Percentiles rank a stretch among this genome's conserved stretches.
Evolutionary conservation across 2,329 filamentous ascomycete species (phyloP).

Genomic region (Xylariaceae sp.): DNA sequence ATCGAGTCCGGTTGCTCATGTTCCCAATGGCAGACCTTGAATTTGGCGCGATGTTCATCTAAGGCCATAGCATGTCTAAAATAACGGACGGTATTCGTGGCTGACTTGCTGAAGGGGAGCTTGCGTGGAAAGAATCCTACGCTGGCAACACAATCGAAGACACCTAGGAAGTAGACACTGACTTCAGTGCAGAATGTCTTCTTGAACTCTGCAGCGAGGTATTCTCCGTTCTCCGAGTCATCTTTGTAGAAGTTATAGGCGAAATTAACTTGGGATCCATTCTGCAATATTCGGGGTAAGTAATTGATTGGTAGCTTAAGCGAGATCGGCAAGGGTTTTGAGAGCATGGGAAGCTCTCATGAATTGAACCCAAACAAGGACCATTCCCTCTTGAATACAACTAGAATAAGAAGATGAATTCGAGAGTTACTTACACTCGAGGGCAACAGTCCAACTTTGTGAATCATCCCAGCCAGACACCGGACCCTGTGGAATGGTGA

Average conservation of each 20-base stretch:
- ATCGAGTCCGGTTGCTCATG: neutral
- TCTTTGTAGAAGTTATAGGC: slow-evolving; percentile 30
- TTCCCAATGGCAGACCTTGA: slow-evolving; percentile 28
- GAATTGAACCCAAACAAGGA: too few relatives aligned
- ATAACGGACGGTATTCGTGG: slow-evolving; percentile 23
- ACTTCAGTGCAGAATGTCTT: slow-evolving; percentile 28
- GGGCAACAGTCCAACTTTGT: slow-evolving; percentile 25
- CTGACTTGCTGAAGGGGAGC: slow-evolving; percentile 25
- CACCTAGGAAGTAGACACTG: slow-evolving; percentile 24
- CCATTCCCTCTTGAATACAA: too few relatives aligned
- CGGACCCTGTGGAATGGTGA: slow-evolving; percentile 17
- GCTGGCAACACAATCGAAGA: slow-evolving; percentile 28
- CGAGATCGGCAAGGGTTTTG: too few relatives aligned
- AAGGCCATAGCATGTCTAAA: slow-evolving; percentile 28
- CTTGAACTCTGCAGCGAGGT: slow-evolving; percentile 25
- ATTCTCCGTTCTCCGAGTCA: slow-evolving; percentile 21
- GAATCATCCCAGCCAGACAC: slow-evolving; percentile 27
- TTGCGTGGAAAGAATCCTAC: slow-evolving; percentile 28
- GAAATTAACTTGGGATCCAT: slow-evolving; percentile 27
- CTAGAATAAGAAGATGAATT: too few relatives aligned
- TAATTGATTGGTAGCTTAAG: neutral
- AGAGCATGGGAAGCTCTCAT: too few relatives aligned
- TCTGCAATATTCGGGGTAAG: neutral
- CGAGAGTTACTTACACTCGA: slow-evolving; percentile 1
- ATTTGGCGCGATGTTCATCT: slow-evolving; percentile 26